Conservation (phyloP, 2,329 filamentous ascomycete genomes). For the Scortechinia acanthostroma region DNA sequence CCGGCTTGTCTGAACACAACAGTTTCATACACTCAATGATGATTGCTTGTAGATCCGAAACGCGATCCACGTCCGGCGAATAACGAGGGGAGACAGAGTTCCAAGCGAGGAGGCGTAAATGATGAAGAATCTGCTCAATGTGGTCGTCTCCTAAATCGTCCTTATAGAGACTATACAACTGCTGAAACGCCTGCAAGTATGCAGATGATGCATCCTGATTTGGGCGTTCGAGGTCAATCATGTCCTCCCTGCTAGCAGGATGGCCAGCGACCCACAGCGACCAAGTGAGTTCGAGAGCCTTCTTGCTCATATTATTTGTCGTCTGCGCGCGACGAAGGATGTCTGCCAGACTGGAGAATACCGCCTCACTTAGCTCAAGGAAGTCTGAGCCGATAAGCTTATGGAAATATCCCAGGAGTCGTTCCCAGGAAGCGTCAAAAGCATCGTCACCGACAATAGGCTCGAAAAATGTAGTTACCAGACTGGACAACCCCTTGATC, state of each 20-base stretch:
- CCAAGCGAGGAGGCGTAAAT: conserved; percentile 66
- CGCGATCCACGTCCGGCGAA: conserved; percentile 64
- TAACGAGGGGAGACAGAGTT: conserved; percentile 63
- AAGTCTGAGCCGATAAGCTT: conserved; percentile 52
- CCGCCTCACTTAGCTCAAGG: conserved; percentile 63
- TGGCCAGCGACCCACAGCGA: conserved; percentile 61
- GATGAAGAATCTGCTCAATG: conserved; percentile 60
- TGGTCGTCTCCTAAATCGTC: conserved; percentile 52
- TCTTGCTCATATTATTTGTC: conserved; percentile 33
- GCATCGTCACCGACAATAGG: conserved; percentile 58
- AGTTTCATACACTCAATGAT: conserved; percentile 63
- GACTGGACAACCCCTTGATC: conserved; percentile 63
- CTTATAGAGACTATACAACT: conserved; percentile 72
- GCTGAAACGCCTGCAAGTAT: conserved; percentile 71
- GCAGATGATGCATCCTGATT: conserved; percentile 80
- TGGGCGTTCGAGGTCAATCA: conserved; percentile 32
- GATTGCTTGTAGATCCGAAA: conserved; percentile 66
- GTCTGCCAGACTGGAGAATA: conserved; percentile 52
- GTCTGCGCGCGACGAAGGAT: conserved; percentile 30
- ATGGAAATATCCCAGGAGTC: conserved; percentile 65
- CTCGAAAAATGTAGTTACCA: conserved; percentile 72
- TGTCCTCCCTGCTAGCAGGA: conserved; percentile 35
- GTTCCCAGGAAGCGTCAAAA: conserved; percentile 70
- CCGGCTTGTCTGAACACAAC: conserved; percentile 58
- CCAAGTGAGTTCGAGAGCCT: conserved; percentile 58